These are phyloP conservation scores for Dendrothele bispora DNA, from an alignment of 768 basidiomycete species.

Conservation along the genomic window DNA sequence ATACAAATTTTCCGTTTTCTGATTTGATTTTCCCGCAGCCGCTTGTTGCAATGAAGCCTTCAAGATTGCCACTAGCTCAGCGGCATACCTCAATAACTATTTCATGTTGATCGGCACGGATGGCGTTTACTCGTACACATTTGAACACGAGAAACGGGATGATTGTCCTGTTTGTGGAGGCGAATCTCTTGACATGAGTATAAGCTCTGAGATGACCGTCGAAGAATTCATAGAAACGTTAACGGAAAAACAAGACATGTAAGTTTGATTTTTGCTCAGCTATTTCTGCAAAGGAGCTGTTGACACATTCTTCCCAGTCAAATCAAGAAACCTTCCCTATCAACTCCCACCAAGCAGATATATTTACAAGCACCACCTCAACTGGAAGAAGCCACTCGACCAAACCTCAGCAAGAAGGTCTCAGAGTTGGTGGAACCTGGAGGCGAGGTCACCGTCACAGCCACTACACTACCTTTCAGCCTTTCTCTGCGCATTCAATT, in stretches of 20 bases:
- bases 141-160: constrained; percentile 87
- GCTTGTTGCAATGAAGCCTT: constrained; percentile 99
- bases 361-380: constrained; percentile 95
- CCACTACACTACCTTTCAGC: constrained; percentile 86
- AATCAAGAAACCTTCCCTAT: constrained; percentile 94
- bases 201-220: constrained; percentile 74
- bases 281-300: constrained; percentile 6
- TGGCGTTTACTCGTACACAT: constrained; percentile 95
- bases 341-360: constrained; percentile 71
- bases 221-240: constrained; percentile 88
- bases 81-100: constrained; percentile 94
- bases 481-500: constrained; percentile 57
- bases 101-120: constrained; percentile 99
- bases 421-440: constrained; percentile 76
- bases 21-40: constrained; percentile 44
- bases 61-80: constrained; percentile 95
- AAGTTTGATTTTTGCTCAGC: constrained; percentile 26
- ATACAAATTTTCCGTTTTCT: background rate
- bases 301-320: constrained; percentile 56
- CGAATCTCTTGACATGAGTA: constrained; percentile 72
- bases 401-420: constrained; percentile 86
- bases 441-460: constrained; percentile 84
- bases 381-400: constrained; percentile 85
- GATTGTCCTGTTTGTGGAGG: constrained; percentile 99
- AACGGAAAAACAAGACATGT: constrained; percentile 90